These are phyloP conservation scores for Oryza coarctata DNA, from an alignment of 176 grass and related monocot species.

Conservation along the genomic window DNA sequence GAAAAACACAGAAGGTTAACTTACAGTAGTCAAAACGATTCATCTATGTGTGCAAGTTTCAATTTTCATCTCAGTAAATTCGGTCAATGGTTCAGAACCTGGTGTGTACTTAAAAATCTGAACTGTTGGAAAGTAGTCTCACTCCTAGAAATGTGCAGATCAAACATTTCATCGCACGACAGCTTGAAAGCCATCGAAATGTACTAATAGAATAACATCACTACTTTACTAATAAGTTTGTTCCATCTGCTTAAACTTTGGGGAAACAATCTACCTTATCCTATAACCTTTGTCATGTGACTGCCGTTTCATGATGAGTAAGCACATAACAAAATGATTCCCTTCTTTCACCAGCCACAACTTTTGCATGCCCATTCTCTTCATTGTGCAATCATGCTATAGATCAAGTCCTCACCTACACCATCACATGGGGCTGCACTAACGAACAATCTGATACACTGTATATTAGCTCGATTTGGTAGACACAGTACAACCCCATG, in stretches of 20 bases:
- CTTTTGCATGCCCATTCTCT: conserved; percentile 35
- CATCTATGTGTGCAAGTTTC: neutral
- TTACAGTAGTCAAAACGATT: neutral
- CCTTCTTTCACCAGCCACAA: conserved; percentile 27
- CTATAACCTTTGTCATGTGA: conserved; percentile 34
- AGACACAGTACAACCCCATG: conserved; percentile 25
- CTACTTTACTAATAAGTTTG: neutral
- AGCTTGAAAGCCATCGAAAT: neutral
- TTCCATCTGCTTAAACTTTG: neutral
- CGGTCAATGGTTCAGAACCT: neutral
- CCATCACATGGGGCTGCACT: conserved; percentile 45
- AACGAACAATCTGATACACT: conserved; percentile 40
- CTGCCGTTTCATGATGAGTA: conserved; percentile 33
- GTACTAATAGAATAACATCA: neutral
- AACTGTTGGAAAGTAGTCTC: neutral
- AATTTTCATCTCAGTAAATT: conserved; percentile 7
- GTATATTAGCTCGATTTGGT: conserved; percentile 23
- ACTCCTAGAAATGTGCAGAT: neutral
- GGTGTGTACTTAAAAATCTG: neutral
- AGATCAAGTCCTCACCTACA: conserved; percentile 12
- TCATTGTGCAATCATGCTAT: conserved; percentile 56
- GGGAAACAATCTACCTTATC: conserved; percentile 9
- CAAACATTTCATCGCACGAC: neutral
- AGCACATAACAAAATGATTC: conserved; percentile 43
- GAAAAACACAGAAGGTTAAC: neutral